phyloP scores from a whole-genome alignment of 2,329 filamentous ascomycete genomes.

The Aureobasidium leucospermi region DNA sequence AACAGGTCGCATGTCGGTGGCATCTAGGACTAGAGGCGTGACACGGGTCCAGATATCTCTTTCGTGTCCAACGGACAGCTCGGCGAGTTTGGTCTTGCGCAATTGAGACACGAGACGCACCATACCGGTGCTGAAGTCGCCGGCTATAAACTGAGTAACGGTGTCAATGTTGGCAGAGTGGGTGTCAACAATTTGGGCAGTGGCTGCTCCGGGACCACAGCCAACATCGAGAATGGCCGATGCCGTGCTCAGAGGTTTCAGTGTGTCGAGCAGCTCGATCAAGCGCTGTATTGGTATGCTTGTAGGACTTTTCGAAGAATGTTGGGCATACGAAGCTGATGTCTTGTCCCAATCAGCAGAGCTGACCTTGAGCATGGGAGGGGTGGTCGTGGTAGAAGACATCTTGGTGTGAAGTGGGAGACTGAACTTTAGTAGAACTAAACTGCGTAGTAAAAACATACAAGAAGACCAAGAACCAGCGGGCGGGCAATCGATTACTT shows the following conservation, averaged over 20 bases:
- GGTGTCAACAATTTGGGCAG: slow-evolving; percentile 20
- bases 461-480: neutral
- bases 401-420: neutral
- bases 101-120: slow-evolving; percentile 19
- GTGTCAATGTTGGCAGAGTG: slow-evolving; percentile 20
- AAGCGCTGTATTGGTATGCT: slow-evolving; percentile 19
- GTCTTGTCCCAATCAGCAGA: neutral
- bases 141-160: slow-evolving; percentile 18
- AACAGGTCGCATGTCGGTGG: slow-evolving; percentile 22
- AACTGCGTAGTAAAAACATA: neutral
- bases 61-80: neutral
- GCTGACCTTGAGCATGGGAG: neutral
- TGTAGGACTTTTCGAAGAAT: neutral
- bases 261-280: slow-evolving; percentile 21
- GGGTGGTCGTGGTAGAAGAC: neutral
- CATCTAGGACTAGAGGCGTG: slow-evolving; percentile 20
- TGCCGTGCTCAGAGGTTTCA: slow-evolving; percentile 22
- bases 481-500: neutral
- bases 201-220: slow-evolving; percentile 25
- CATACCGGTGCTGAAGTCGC: slow-evolving; percentile 28
- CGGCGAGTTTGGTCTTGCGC: slow-evolving; percentile 5
- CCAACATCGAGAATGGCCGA: slow-evolving; percentile 27
- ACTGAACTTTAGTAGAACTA: neutral
- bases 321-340: neutral
- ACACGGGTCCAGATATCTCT: slow-evolving; percentile 21